phyloP scores from a whole-genome alignment of 306 rosid genomes.

The Trichosanthes truncata region DNA sequence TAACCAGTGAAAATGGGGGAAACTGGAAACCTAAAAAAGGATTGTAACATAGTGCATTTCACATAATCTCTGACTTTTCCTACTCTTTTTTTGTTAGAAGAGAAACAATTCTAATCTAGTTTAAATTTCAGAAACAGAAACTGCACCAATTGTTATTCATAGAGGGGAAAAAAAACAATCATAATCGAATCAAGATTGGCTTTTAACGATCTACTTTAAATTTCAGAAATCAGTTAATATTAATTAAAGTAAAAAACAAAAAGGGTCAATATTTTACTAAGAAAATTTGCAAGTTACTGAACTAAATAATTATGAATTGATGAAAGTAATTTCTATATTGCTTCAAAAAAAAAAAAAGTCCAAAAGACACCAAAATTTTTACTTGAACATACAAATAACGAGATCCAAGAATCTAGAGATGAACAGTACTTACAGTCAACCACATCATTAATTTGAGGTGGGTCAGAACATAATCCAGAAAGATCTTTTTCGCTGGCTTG shows the following conservation, averaged over 20 bases:
- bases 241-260: neutral
- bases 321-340: neutral
- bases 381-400: neutral
- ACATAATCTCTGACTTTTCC: neutral
- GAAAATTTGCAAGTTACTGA: neutral
- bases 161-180: neutral
- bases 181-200: neutral
- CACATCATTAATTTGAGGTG: constrained; percentile 27
- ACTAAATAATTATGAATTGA: neutral
- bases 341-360: neutral
- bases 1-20: neutral
- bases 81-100: neutral
- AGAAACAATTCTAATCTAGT: neutral
- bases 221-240: neutral
- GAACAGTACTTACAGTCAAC: constrained; percentile 38
- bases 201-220: neutral
- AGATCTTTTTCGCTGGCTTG: constrained; percentile 62
- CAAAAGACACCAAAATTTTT: neutral
- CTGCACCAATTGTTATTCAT: neutral
- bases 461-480: constrained; percentile 39
- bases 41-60: neutral
- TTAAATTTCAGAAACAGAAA: neutral
- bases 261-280: neutral
- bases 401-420: neutral
- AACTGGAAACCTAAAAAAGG: neutral